phyloP scores from a whole-genome alignment of 1,284 basidiomycete species.

The Peniophora sp. region DNA sequence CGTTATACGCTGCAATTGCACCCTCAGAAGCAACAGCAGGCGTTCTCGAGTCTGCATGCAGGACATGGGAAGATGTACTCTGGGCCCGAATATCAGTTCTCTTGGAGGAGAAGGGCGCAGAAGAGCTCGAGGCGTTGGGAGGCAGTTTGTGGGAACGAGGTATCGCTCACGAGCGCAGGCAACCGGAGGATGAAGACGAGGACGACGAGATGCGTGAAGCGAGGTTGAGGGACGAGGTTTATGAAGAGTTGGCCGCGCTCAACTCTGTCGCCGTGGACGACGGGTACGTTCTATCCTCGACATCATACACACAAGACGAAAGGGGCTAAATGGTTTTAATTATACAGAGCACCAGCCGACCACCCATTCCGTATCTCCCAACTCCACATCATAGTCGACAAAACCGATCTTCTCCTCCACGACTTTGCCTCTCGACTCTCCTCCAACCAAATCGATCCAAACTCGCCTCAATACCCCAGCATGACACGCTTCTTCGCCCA shows the following conservation, averaged over 20 bases:
- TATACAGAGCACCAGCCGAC: conserved; percentile 51
- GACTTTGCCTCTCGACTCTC: conserved; percentile 44
- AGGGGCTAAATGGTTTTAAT: conserved; percentile 1
- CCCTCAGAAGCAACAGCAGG: conserved; percentile 71
- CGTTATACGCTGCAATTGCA: conserved; percentile 82
- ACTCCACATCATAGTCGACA: conserved; percentile 77
- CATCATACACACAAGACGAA: neutral
- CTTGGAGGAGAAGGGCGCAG: conserved; percentile 74
- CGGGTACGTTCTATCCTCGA: conserved; percentile 34
- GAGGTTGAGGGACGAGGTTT: conserved; percentile 58
- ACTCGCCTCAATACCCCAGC: conserved; percentile 43
- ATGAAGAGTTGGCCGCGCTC: conserved; percentile 42
- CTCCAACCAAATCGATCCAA: conserved; percentile 3
- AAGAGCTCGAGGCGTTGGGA: conserved; percentile 47
- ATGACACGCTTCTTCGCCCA: conserved; percentile 92
- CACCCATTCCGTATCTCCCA: conserved; percentile 87
- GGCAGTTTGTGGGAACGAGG: conserved; percentile 44
- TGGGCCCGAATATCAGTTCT: conserved; percentile 88
- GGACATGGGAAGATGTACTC: conserved; percentile 90
- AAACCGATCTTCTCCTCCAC: conserved; percentile 62
- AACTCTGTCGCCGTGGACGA: conserved; percentile 46
- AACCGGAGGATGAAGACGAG: conserved; percentile 18
- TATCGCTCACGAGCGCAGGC: conserved; percentile 3
- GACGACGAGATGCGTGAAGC: conserved; percentile 39
- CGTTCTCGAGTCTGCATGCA: conserved; percentile 72